Evolutionary conservation across 2,329 filamentous ascomycete genomes (phyloP).

Genomic region (Claviceps spartinae): DNA sequence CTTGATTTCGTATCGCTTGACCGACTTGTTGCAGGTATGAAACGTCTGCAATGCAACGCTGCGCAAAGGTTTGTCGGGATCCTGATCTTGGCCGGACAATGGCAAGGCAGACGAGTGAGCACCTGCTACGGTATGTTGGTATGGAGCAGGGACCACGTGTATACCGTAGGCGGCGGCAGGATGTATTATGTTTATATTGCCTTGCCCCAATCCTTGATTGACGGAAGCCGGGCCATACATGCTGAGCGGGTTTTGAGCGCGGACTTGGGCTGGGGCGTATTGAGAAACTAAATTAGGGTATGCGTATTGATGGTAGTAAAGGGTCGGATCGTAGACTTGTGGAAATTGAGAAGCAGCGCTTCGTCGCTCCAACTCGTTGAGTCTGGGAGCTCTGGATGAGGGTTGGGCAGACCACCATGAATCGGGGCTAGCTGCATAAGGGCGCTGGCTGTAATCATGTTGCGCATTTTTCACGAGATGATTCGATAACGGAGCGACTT

Average conservation of each 20-base stretch:
- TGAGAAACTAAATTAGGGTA: constrained; percentile 18
- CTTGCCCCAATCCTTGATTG: too few relatives aligned
- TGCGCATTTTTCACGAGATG: constrained; percentile 20
- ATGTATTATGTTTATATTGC: constrained; percentile 15
- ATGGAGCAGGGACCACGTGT: constrained; percentile 19
- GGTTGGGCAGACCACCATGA: constrained; percentile 29
- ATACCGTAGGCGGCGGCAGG: constrained; percentile 19
- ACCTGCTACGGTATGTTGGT: constrained; percentile 16
- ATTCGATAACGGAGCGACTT: constrained; percentile 20
- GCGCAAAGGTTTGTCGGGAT: constrained; percentile 46
- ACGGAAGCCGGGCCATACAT: constrained; percentile 1
- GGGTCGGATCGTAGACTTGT: constrained; percentile 14
- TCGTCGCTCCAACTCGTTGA: constrained; percentile 26
- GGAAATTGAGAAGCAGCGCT: constrained; percentile 19
- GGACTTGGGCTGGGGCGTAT: constrained; percentile 19
- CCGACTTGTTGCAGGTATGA: constrained; percentile 57
- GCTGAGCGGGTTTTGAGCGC: constrained; percentile 15
- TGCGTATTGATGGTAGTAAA: constrained; percentile 20
- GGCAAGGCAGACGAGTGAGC: constrained; percentile 16
- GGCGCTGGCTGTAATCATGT: constrained; percentile 12
- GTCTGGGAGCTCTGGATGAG: constrained; percentile 20
- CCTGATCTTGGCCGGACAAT: constrained; percentile 36
- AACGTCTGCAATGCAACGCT: constrained; percentile 72
- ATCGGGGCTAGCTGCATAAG: constrained; percentile 20
- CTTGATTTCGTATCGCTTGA: constrained; percentile 66